Evolutionary conservation across 192 early-diverging fungal genomes (phyloP), one percentile per base, ranked within the genome.

Genomic region (Radiomyces spectabilis): DNA sequence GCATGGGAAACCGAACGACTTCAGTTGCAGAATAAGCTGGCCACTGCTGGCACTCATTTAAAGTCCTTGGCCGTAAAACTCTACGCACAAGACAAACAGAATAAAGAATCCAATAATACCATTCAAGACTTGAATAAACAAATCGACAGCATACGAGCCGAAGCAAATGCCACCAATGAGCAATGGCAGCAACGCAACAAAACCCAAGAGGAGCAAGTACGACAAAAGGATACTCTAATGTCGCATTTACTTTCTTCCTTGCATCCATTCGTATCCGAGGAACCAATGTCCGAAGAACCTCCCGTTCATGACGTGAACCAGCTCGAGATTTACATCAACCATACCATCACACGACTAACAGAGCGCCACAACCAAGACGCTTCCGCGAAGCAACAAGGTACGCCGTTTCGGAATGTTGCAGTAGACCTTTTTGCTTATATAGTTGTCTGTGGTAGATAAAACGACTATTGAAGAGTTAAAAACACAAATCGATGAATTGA

Each of bases 31-130:
- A 49, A 60, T 38, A 70, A 70, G 41, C 49, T 70, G 5, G 38
- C 57, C 6, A 43, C 49, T 30, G 68, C 68, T 19, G 68, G 68
- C 0, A 53, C 29, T 18, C 68, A 70, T 52, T 30, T 70, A 9
- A 70, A 70, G 29, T 51, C 56, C 0, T 27, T 70, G 1, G 68
- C 68, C 1, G 32, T 42, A 34, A 52, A 70, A 13, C 58, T 58
- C 25, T 32, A 57, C 18, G 46, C 35, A 27, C 41, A 58, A 3
- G 43, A 18, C 15, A 33, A 61, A 18, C 45, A 25, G 7, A 25
- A 26, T 25, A 31, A 35, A 22, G 46, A 41, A 40, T 13, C 44
- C 24, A 18, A 51, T 2, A 51, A 39, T 7, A 37, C 30, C 22
- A 45, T 22, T 8, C 27, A 42, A 59, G 46, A 27, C 12, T 24